phyloP scores from a whole-genome alignment of 192 early-diverging fungal genomes.

The Spizellomyces sp. region DNA sequence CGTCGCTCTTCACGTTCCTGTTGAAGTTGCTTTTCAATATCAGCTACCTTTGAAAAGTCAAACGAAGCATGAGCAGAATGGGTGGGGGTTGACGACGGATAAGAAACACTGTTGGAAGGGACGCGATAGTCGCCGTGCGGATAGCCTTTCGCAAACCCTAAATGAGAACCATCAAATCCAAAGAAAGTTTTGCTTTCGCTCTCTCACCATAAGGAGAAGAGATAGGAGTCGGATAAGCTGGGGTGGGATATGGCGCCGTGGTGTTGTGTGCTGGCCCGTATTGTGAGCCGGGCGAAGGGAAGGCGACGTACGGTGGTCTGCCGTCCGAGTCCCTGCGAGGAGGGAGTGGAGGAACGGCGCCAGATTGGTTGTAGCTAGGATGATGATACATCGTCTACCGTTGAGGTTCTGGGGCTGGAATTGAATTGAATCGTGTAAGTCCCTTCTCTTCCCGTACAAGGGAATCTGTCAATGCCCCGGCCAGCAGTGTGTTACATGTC shows the following conservation, averaged over 20 bases:
- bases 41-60: neutral
- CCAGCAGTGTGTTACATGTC: too few relatives aligned
- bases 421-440: too few relatives aligned
- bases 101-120: neutral
- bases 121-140: too few relatives aligned
- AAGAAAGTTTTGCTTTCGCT: too few relatives aligned
- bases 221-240: neutral
- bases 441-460: too few relatives aligned
- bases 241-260: neutral
- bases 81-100: neutral
- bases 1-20: constrained; percentile 14
- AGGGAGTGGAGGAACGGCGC: neutral
- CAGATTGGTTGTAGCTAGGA: neutral
- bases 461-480: too few relatives aligned
- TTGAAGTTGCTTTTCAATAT: constrained; percentile 20
- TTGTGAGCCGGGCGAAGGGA: neutral
- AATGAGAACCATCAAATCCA: too few relatives aligned
- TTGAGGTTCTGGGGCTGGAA: too few relatives aligned
- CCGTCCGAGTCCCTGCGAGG: neutral
- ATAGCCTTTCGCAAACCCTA: too few relatives aligned
- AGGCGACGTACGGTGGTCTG: neutral
- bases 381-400: neutral
- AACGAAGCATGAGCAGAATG: neutral
- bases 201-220: neutral
- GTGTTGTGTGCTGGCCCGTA: neutral